phyloP scores from a whole-genome alignment of 345 rosid genomes.

The Sonneratia alba region DNA sequence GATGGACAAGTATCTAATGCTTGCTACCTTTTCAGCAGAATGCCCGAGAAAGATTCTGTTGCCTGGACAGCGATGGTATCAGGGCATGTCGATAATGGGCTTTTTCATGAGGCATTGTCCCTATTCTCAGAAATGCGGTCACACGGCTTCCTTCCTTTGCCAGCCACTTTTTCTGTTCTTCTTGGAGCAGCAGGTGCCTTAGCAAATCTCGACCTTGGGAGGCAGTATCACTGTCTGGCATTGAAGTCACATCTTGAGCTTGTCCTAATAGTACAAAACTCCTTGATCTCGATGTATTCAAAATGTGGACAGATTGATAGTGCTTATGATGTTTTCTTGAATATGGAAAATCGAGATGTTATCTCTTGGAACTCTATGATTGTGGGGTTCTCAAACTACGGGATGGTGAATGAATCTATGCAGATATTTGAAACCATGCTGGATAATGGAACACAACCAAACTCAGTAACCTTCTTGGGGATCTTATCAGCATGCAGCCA shows the following conservation, averaged over 20 bases:
- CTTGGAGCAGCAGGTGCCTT: slow-evolving; percentile 72
- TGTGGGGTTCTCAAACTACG: slow-evolving; percentile 45
- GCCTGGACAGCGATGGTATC: slow-evolving; percentile 57
- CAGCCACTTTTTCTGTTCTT: slow-evolving; percentile 31
- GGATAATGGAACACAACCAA: slow-evolving; percentile 28
- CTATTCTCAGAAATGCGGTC: slow-evolving; percentile 29
- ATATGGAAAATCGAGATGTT: slow-evolving; percentile 28
- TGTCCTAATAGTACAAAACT: slow-evolving; percentile 35
- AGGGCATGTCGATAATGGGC: slow-evolving; percentile 44
- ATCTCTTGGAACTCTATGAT: slow-evolving; percentile 55
- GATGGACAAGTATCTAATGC: slow-evolving; percentile 28
- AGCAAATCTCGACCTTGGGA: slow-evolving; percentile 53
- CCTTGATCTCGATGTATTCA: slow-evolving; percentile 45
- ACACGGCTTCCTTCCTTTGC: slow-evolving; percentile 26
- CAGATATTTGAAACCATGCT: slow-evolving; percentile 28
- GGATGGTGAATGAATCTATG: slow-evolving; percentile 33
- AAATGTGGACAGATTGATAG: slow-evolving; percentile 40
- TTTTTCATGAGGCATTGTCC: slow-evolving; percentile 27
- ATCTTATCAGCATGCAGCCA: slow-evolving; percentile 42
- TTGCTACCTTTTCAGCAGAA: slow-evolving; percentile 19
- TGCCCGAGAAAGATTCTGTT: slow-evolving; percentile 40
- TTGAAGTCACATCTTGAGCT: slow-evolving; percentile 25
- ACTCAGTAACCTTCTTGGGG: slow-evolving; percentile 39
- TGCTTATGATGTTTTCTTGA: slow-evolving; percentile 31
- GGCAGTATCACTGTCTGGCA: slow-evolving; percentile 44